Base-by-base conservation (phyloP, 108 stramenopile genomes). In the Thalassiosira profunda region DNA sequence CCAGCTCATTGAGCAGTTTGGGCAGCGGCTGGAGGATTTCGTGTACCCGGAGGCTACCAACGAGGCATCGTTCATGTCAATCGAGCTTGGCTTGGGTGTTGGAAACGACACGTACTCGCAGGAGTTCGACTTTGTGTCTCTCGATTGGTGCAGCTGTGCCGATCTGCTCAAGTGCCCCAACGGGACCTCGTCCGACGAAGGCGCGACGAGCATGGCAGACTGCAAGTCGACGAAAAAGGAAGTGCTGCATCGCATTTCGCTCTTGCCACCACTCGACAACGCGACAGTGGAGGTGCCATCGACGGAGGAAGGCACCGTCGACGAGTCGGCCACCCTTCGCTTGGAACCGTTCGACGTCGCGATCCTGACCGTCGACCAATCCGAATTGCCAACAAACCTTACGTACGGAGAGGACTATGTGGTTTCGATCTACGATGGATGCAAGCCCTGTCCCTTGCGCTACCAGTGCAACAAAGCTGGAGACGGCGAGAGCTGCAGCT, bases 371-470 rank as follows among this genome's bases (percentile, higher is more conserved):
- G 46, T 93, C 28, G 87, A 96, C 51, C 67, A 89, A 26, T 71
- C 72, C 11, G 70, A 35, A 21, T 66, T 96, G 24, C 62, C 72
- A 14, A 67, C 35, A 18, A 96, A 96, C 60, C 33, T 94, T 26
- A 94, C 92, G 0, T 96, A 92, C 58, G 80, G 84, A 15, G 84
- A 80, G 7, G 89, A 96, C 83, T 96, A 90, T 72, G 70, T 75
- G 45, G 72, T 94, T 15, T 51, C 78, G 11, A 71, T 91, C 0
- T 96, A 94, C 48, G 72, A 84, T 41, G 91, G 88, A 61, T 96
- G 95, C 53, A 90, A 79, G 59, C 95, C 95, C 34, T 96, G 95
- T 44, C 89, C 92, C 2, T 63, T 84, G 6, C 87, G 86, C 24
- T 93, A 91, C 64, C 37, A 71, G 14, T 96, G 94, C 66, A 48